Percentiles rank a stretch among this genome's conserved stretches.
phyloP scores from a whole-genome alignment of 2,329 filamentous ascomycete species.

The Zalaria sp. region DNA sequence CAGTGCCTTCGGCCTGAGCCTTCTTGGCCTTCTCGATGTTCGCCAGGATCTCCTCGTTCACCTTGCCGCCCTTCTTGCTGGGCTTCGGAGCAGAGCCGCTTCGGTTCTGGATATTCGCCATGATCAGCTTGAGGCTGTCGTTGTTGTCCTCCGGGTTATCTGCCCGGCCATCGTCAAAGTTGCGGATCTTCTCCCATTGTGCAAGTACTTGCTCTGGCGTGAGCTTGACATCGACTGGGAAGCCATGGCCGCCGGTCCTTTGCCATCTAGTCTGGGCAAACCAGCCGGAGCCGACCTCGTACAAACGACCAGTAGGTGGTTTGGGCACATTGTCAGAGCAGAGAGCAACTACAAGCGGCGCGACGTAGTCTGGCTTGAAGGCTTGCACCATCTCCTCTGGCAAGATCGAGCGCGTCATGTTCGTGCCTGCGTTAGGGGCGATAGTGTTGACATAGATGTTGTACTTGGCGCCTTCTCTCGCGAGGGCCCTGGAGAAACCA shows the following conservation, averaged over 20 bases:
- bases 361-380: slow-evolving; percentile 98
- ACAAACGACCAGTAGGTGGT: slow-evolving; percentile 72
- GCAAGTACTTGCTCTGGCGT: slow-evolving; percentile 73
- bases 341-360: slow-evolving; percentile 78
- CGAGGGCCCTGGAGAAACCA: slow-evolving; percentile 84
- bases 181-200: slow-evolving; percentile 63
- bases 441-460: slow-evolving; percentile 98
- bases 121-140: slow-evolving; percentile 64
- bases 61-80: slow-evolving; percentile 16
- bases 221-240: slow-evolving; percentile 72
- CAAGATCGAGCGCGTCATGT: slow-evolving; percentile 87
- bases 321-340: slow-evolving; percentile 76
- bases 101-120: slow-evolving; percentile 76
- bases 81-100: slow-evolving; percentile 25
- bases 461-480: slow-evolving; percentile 87
- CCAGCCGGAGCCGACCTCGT: slow-evolving; percentile 94
- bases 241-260: slow-evolving; percentile 74
- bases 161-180: slow-evolving; percentile 77
- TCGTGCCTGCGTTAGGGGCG: slow-evolving; percentile 89
- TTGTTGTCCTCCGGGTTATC: slow-evolving; percentile 72
- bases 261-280: slow-evolving; percentile 88
- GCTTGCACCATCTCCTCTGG: slow-evolving; percentile 96
- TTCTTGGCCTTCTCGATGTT: slow-evolving; percentile 66
- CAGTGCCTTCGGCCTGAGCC: slow-evolving; percentile 55
- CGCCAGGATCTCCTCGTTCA: slow-evolving; percentile 51